Conservation (phyloP, 306 rosid genomes). For the Cercis canadensis region DNA sequence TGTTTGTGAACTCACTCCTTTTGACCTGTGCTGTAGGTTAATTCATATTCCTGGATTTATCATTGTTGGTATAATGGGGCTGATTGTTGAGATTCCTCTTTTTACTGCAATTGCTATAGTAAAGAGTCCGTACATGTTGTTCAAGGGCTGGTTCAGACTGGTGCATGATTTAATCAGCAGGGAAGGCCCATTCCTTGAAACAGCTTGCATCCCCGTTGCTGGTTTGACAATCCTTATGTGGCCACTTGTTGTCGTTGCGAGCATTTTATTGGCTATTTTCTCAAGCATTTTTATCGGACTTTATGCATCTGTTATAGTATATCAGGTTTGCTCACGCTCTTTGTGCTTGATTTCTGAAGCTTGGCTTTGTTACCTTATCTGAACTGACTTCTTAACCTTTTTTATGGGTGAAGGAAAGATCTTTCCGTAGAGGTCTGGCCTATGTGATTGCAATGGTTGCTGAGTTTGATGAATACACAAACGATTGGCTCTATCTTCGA, state of each 20-base stretch:
- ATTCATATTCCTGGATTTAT: slow-evolving; percentile 80
- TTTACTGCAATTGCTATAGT: slow-evolving; percentile 71
- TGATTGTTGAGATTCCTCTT: slow-evolving; percentile 67
- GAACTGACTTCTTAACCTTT: slow-evolving; percentile 34
- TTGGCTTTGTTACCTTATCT: slow-evolving; percentile 4
- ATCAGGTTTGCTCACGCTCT: slow-evolving; percentile 62
- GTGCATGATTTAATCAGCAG: slow-evolving; percentile 75
- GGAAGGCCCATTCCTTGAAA: slow-evolving; percentile 93
- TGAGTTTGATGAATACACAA: slow-evolving; percentile 87
- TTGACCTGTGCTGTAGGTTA: slow-evolving; percentile 56
- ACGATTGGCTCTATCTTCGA: slow-evolving; percentile 87
- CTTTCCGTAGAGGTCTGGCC: slow-evolving; percentile 74
- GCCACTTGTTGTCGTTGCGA: slow-evolving; percentile 80
- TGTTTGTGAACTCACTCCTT: slow-evolving; percentile 3
- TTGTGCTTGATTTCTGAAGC: slow-evolving; percentile 13
- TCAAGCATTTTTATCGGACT: slow-evolving; percentile 77
- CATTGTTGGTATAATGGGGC: slow-evolving; percentile 63
- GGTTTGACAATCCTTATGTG: slow-evolving; percentile 84
- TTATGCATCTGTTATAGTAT: slow-evolving; percentile 73
- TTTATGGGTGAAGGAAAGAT: slow-evolving; percentile 71
- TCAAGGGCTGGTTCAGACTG: slow-evolving; percentile 81
- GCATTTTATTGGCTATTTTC: slow-evolving; percentile 65
- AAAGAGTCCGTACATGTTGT: slow-evolving; percentile 77
- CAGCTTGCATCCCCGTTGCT: slow-evolving; percentile 87
- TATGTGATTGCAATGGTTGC: slow-evolving; percentile 87